Base-by-base conservation (phyloP, 164 flowering plant species). In the Brasenia schreberi region DNA sequence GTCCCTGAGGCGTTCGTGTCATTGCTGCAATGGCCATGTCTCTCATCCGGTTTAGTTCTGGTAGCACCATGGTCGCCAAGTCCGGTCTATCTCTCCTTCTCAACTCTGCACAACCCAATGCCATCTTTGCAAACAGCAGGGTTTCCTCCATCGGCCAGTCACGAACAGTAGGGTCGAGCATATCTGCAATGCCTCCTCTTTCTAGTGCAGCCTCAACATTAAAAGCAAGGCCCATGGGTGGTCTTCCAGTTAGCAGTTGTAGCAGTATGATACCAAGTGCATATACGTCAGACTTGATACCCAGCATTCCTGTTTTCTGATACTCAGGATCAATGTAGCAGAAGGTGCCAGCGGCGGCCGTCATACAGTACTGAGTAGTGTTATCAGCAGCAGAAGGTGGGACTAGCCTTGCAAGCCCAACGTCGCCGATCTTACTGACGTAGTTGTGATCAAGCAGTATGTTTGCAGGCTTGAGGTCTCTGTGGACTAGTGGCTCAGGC, bases 271-370 rank as follows among this genome's bases (percentile, higher is more conserved):
- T 83, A 5, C 91, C 91, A 2, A 86, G 73, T 0, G 91, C 84
- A 66, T 86, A 86, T 17, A 86, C 69, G 18, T 86, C 91, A 9
- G 91, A 86, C 61, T 86, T 86, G 5, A 84, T 72, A 1, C 91
- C 91, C 3, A 86, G 80, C 91, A 86, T 86, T 42, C 90, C 90
- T 49, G 90, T 86, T 63, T 82, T 86, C 65, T 86, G 90, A 64
- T 86, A 86, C 74, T 86, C 91, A 2, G 91, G 91, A 65, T 86
- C 91, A 6, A 86, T 86, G 69, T 86, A 86, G 70, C 88, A 86
- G 72, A 86, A 86, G 0, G 91, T 86, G 6, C 91, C 91, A 2
- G 88, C 91, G 7, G 91, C 76, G 0, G 91, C 84, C 42, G 91
- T 86, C 91, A 86, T 81, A 0, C 79, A 82, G 42, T 86, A 86